Base-by-base conservation (phyloP, 306 rosid genomes). In the Arachis hypogaea region DNA sequence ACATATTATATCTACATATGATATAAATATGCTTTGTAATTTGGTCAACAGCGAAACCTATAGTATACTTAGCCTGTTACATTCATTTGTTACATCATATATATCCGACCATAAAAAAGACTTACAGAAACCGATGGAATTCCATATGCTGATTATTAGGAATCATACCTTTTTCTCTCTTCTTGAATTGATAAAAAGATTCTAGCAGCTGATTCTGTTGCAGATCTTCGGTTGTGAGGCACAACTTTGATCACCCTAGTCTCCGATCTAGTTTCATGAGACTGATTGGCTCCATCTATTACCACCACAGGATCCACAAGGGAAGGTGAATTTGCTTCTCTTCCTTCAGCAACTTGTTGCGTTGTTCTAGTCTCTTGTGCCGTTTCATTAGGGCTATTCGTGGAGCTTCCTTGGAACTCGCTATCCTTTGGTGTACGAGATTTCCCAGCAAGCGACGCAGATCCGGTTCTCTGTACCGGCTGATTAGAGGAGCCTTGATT, bases 151-250 rank as follows among this genome's bases (percentile, higher is more conserved):
- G 55, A 33, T 33, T 41, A 65, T 72, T 80, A 77, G 52, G 66
- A 59, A 42, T 87, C 93, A 22, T 60, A 18, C 75, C 86, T 93
- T 71, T 87, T 82, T 71, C 99, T 90, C 87, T 90, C 99, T 63
- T 86, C 90, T 82, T 95, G 99, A 76, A 95, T 92, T 12, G 91
- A 88, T 44, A 76, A 95, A 83, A 95, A 95, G 77, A 95, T 95
- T 72, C 97, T 86, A 64, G 97, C 97, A 5, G 99, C 99, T 9
- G 99, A 95, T 73, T 83, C 96, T 2, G 89, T 92, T 9, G 99
- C 99, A 22, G 88, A 67, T 81, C 89, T 87, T 40, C 84, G 84
- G 72, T 92, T 95, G 72, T 92, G 96, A 2, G 99, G 99, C 61
- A 95, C 99, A 7, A 95, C 98, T 83, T 84, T 89, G 81, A 95